A percentile compares a stretch with the other conserved stretches of the same genome.
phyloP scores from a whole-genome alignment of 192 early-diverging fungal genomes.

The Ambispora gerdemannii region DNA sequence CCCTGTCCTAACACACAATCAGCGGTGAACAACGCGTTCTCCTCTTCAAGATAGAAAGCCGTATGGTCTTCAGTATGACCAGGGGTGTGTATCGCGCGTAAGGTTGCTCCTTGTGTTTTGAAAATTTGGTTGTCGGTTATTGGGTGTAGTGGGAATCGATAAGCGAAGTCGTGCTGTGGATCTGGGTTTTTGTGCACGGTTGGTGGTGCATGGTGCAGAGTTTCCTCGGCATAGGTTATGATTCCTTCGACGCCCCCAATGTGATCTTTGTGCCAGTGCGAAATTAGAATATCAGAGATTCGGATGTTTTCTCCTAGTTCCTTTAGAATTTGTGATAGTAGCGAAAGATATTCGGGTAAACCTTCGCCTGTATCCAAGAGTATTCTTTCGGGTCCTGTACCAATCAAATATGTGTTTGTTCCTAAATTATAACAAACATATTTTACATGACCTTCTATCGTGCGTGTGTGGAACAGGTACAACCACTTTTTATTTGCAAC shows the following conservation, averaged over 20 bases:
- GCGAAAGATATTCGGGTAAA: conserved; percentile 58
- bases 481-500: too few relatives aligned
- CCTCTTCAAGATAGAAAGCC: conserved; percentile 65
- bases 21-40: conserved; percentile 68
- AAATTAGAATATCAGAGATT: conserved; percentile 69
- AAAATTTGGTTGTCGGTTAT: conserved; percentile 61
- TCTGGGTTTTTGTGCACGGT: conserved; percentile 30
- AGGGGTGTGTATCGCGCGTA: conserved; percentile 69
- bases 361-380: conserved; percentile 83
- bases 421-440: conserved; percentile 32
- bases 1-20: conserved; percentile 86
- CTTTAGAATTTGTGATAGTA: conserved; percentile 50
- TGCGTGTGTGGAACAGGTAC: too few relatives aligned
- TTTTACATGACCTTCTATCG: too few relatives aligned
- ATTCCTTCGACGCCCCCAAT: conserved; percentile 62
- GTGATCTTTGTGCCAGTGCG: conserved; percentile 82
- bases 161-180: conserved; percentile 34
- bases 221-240: too few relatives aligned
- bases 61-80: conserved; percentile 83
- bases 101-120: conserved; percentile 54
- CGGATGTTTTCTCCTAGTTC: conserved; percentile 41
- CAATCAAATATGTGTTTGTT: conserved; percentile 87
- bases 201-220: conserved; percentile 21
- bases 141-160: conserved; percentile 34
- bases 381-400: conserved; percentile 64